Base-by-base conservation (phyloP, 345 rosid genomes). In the Dipteronia sinensis region DNA sequence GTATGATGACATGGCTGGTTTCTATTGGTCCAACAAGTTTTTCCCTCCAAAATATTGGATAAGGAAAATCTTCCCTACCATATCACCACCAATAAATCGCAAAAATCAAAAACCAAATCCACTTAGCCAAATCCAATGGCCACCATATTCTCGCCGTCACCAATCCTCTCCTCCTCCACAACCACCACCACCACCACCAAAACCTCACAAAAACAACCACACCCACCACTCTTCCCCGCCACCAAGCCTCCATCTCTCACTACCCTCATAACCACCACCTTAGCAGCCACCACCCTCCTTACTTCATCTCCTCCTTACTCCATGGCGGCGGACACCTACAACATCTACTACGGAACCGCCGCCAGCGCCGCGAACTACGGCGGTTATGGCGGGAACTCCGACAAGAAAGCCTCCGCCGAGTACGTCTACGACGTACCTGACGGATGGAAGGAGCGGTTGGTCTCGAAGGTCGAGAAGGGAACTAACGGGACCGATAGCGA, bases 361-460 rank as follows among this genome's bases (percentile, higher is more conserved):
- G 97, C 98, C 77, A 95, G 98, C 81, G 97, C 98, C 38, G 92
- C 98, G 44, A 95, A 93, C 83, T 95, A 95, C 78, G 97, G 98
- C 0, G 95, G 98, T 0, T 95, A 89, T 74, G 98, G 96, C 1
- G 98, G 98, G 0, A 95, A 95, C 77, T 91, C 98, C 40, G 94
- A 87, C 91, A 89, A 90, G 84, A 90, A 92, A 79, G 75, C 92
- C 51, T 85, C 98, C n/a, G 98, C 98, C 2, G 98, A 95, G 87
- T 95, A 95, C 80, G 79, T 92, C 29, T 93, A 93, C 83, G 98
- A 90, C 44, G 98, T 95, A 51, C 98, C 97, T 0, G 91, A 92
- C 2, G 98, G 98, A 1, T 95, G 98, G 98, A 95, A 93, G 78
- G 98, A 95, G 76, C 83, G 97, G 19, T 80, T 88, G 47, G 98